Evolutionary conservation across 106 monocot species (phyloP), one percentile per base, ranked within the genome.

Genomic region (Ottelia alismoides): DNA sequence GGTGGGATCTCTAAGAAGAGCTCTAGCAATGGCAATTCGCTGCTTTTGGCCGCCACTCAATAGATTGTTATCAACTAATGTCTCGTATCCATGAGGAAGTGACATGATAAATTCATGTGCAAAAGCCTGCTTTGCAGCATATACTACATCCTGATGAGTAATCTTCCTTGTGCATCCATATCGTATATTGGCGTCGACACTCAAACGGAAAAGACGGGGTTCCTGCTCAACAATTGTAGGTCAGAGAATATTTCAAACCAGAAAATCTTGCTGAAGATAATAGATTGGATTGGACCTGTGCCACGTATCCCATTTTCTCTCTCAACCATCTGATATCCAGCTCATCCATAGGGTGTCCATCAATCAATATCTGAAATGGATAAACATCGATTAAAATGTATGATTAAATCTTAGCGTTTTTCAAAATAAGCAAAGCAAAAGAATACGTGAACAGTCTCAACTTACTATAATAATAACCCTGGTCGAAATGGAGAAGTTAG

Each of bases 11-110:
- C 96, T 85, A 61, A 96, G 78, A 74, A 96, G 81, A 51, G 96
- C 96, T 60, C 96, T 89, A 24, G 96, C 96, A 72, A 89, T 96
- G 7, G 96, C 96, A 66, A 96, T 85, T 20, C 89, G 72, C 59
- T 96, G 96, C 64, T 96, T 89, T 67, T 96, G 96, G 10, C 96
- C 96, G 20, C 96, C 96, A 68, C 96, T 96, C 16, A 96, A 81
- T 61, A 85, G 76, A 66, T 67, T 57, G 70, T 82, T 61, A 56
- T 88, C 84, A 11, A 96, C 88, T 22, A 88, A 58, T 5, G 94
- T 96, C 9, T 64, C 63, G 56, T 96, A 96, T 14, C 88, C 88
- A 28, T 85, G 66, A 26, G 96, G 96, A 22, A 96, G 76, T 55
- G 96, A 71, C 31, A 67, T 47, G 44, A 96, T 89, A 58, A 96